phyloP scores from a whole-genome alignment of 1,284 basidiomycete genomes.

The Boletellus sp. region DNA sequence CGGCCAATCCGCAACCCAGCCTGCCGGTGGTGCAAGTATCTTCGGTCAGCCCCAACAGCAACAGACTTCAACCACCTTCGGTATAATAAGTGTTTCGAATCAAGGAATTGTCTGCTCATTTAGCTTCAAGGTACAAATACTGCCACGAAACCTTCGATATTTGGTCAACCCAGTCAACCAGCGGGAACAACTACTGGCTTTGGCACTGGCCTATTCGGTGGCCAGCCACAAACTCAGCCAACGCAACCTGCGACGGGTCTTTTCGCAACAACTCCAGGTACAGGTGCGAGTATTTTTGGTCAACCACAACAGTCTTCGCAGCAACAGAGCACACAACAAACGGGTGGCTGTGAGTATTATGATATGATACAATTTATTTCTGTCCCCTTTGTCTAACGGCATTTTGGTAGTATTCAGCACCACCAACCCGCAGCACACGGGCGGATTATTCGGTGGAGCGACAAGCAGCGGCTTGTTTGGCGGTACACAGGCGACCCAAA shows the following conservation, averaged over 20 bases:
- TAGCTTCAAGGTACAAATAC: conserved; percentile 23
- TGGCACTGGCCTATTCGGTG: conserved; percentile 24
- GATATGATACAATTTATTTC: neutral
- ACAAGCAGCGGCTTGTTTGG: conserved; percentile 47
- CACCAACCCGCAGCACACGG: conserved; percentile 23
- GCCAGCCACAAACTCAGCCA: conserved; percentile 31
- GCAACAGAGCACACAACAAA: conserved; percentile 33
- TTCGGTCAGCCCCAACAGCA: conserved; percentile 33
- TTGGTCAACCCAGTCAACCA: conserved; percentile 36
- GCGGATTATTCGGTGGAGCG: conserved; percentile 34
- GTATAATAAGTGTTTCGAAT: conserved; percentile 8
- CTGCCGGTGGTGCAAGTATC: conserved; percentile 29
- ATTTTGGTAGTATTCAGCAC: conserved; percentile 25
- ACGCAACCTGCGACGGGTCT: conserved; percentile 34
- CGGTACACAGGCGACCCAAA: conserved; percentile 32
- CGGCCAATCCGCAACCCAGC: conserved; percentile 33
- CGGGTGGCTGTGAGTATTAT: conserved; percentile 29
- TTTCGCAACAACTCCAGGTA: conserved; percentile 31
- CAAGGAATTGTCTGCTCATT: conserved; percentile 4
- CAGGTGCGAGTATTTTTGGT: conserved; percentile 39
- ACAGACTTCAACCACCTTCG: conserved; percentile 25
- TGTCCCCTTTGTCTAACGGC: conserved; percentile 1
- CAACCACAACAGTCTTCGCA: conserved; percentile 32
- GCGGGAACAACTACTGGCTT: conserved; percentile 26
- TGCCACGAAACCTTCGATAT: conserved; percentile 45